Percentiles rank a stretch among this genome's conserved stretches.
Evolutionary conservation across 2,329 filamentous ascomycete species (phyloP).

Genomic region (Ophiosphaerella herpotricha): DNA sequence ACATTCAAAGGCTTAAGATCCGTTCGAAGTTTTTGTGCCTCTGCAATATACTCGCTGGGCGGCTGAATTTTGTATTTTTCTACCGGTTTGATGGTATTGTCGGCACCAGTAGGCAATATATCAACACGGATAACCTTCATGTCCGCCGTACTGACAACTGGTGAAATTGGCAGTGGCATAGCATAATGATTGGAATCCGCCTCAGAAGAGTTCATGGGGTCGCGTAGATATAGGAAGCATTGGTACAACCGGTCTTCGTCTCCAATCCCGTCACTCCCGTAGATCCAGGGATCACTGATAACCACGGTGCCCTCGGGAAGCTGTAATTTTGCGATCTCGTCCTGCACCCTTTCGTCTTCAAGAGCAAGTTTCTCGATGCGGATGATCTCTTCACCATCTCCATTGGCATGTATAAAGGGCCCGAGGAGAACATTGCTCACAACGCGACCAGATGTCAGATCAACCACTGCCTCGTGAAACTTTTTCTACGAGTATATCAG

Average conservation of each 20-base stretch:
- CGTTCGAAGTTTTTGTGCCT: constrained; percentile 63
- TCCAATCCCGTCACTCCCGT: constrained; percentile 58
- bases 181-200: constrained; percentile 72
- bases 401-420: constrained; percentile 60
- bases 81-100: constrained; percentile 61
- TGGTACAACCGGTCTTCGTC: constrained; percentile 61
- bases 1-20: constrained; percentile 69
- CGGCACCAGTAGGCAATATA: constrained; percentile 68
- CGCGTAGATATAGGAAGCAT: constrained; percentile 69
- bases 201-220: constrained; percentile 63
- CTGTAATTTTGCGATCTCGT: constrained; percentile 63
- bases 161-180: constrained; percentile 68
- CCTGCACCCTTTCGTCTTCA: constrained; percentile 60
- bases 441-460: constrained; percentile 56
- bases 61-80: constrained; percentile 63
- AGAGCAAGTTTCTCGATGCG: constrained; percentile 63
- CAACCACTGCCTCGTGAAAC: constrained; percentile 64
- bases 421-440: constrained; percentile 64
- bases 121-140: constrained; percentile 72
- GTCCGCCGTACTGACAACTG: constrained; percentile 66
- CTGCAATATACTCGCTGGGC: constrained; percentile 68
- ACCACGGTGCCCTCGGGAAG: constrained; percentile 62
- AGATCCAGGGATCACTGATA: constrained; percentile 71
- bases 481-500: constrained; percentile 55
- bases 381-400: constrained; percentile 64